Percentiles rank a stretch among this genome's conserved stretches.
These are phyloP conservation scores for Phytomonas serpens DNA, from an alignment of 208 protist genomes.

Conservation along the genomic window DNA sequence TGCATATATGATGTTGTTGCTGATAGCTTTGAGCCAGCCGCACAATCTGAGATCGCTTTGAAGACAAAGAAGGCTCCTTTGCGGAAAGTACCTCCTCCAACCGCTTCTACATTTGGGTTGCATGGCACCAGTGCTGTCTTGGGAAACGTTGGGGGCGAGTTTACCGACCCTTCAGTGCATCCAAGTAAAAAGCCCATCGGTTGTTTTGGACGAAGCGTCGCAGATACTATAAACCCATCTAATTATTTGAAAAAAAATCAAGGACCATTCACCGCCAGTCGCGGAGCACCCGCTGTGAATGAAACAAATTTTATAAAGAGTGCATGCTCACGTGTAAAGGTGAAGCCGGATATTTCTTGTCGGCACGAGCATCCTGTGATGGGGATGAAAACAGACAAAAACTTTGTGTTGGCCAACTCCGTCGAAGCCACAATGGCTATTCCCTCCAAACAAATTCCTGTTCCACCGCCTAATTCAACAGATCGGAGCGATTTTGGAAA, in stretches of 20 bases:
- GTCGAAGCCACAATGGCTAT: slow-evolving; percentile 89
- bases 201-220: slow-evolving; percentile 69
- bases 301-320: slow-evolving; percentile 65
- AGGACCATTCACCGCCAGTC: slow-evolving; percentile 58
- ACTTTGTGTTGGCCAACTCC: slow-evolving; percentile 92
- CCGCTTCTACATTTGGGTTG: slow-evolving; percentile 81
- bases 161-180: slow-evolving; percentile 70
- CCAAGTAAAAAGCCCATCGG: slow-evolving; percentile 71
- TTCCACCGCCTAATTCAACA: slow-evolving; percentile 34
- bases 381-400: slow-evolving; percentile 91
- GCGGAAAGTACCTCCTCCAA: slow-evolving; percentile 55
- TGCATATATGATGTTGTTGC: slow-evolving; percentile 80
- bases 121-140: slow-evolving; percentile 82
- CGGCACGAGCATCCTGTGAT: slow-evolving; percentile 87
- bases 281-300: slow-evolving; percentile 67
- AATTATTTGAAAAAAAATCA: slow-evolving; percentile 79
- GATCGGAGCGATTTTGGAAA: slow-evolving; percentile 82
- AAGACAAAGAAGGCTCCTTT: slow-evolving; percentile 23
- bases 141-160: slow-evolving; percentile 70
- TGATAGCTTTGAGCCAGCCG: slow-evolving; percentile 16
- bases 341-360: slow-evolving; percentile 62
- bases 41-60: slow-evolving; percentile 1
- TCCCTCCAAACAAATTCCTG: slow-evolving; percentile 57
- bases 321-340: slow-evolving; percentile 37
- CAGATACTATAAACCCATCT: slow-evolving; percentile 38